Conservation (phyloP, 352 stramenopile genomes). For the Phytophthora lateralis region DNA sequence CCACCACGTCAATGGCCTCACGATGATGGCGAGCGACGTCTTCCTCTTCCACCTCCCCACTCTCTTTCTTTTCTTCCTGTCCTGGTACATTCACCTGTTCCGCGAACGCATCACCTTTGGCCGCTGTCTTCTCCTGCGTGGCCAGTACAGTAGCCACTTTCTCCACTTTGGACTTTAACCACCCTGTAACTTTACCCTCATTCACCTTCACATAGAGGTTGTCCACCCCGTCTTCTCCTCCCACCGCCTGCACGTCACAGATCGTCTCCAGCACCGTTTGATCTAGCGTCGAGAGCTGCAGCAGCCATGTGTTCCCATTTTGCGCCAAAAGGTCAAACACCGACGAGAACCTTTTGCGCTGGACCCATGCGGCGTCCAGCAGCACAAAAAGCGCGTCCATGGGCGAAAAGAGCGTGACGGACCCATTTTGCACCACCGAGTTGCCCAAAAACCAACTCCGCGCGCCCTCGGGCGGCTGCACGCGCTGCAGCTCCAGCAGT, state of each 20-base stretch:
- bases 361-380: conserved; percentile 52
- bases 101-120: conserved; percentile 38
- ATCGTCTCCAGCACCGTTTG: conserved; percentile 43
- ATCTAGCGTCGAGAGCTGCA: conserved; percentile 44
- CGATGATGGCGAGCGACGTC: conserved; percentile 36
- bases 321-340: conserved; percentile 62
- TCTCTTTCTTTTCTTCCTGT: neutral
- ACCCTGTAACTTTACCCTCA: conserved; percentile 56
- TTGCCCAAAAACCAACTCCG: conserved; percentile 85
- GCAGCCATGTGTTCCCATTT: conserved; percentile 62
- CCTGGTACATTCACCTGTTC: conserved; percentile 41
- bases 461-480: conserved; percentile 48
- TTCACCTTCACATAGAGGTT: conserved; percentile 66
- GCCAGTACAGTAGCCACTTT: conserved; percentile 48
- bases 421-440: conserved; percentile 68
- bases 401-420: conserved; percentile 63
- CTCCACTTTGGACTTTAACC: conserved; percentile 61
- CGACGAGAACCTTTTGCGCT: conserved; percentile 53
- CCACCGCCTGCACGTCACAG: conserved; percentile 60
- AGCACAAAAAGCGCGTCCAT: conserved; percentile 80
- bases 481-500: conserved; percentile 71
- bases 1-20: conserved; percentile 63
- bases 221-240: conserved; percentile 45
- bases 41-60: conserved; percentile 8
- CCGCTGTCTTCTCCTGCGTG: conserved; percentile 27